Percentiles rank a stretch among this genome's conserved stretches.
Conservation (phyloP, 2,329 filamentous ascomycete genomes). For the Chalaropsis thielavioides region DNA sequence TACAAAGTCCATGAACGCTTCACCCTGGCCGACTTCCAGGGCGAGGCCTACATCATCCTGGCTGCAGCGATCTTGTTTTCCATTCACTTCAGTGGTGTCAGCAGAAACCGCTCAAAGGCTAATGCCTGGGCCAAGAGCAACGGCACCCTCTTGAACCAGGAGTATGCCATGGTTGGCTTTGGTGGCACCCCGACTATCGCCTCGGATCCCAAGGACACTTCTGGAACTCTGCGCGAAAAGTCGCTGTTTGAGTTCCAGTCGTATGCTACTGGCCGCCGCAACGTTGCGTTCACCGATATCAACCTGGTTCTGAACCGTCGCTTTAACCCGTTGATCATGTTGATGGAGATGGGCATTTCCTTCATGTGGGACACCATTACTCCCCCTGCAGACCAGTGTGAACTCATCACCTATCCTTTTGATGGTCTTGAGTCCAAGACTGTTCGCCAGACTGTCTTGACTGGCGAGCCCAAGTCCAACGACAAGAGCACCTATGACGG, state of each 20-base stretch:
- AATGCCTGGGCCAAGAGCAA: slow-evolving; percentile 67
- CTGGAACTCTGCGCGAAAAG: slow-evolving; percentile 61
- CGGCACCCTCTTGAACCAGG: slow-evolving; percentile 53
- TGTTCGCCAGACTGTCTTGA: slow-evolving; percentile 49
- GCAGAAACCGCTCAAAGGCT: slow-evolving; percentile 65
- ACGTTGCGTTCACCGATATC: slow-evolving; percentile 80
- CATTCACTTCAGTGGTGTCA: slow-evolving; percentile 68
- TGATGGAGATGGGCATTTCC: slow-evolving; percentile 50
- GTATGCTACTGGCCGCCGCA: slow-evolving; percentile 85
- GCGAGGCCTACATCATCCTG: slow-evolving; percentile 68
- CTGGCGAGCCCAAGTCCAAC: slow-evolving; percentile 40
- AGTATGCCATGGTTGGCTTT: slow-evolving; percentile 83
- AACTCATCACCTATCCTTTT: slow-evolving; percentile 72
- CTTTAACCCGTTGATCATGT: slow-evolving; percentile 58
- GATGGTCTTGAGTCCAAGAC: slow-evolving; percentile 78
- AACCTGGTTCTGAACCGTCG: slow-evolving; percentile 69
- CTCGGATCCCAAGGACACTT: slow-evolving; percentile 28
- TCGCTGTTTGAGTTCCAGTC: slow-evolving; percentile 71
- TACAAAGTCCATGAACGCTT: slow-evolving; percentile 93
- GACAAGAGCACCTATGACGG: slow-evolving; percentile 62
- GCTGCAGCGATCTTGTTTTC: slow-evolving; percentile 60
- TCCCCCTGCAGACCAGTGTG: slow-evolving; percentile 54
- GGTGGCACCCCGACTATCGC: slow-evolving; percentile 37
- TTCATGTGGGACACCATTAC: slow-evolving; percentile 70
- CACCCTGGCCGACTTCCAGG: slow-evolving; percentile 67